Evolutionary conservation across 2,329 filamentous ascomycete genomes (phyloP), one percentile per base, ranked within the genome.

Genomic region (Beauveria varroae): DNA sequence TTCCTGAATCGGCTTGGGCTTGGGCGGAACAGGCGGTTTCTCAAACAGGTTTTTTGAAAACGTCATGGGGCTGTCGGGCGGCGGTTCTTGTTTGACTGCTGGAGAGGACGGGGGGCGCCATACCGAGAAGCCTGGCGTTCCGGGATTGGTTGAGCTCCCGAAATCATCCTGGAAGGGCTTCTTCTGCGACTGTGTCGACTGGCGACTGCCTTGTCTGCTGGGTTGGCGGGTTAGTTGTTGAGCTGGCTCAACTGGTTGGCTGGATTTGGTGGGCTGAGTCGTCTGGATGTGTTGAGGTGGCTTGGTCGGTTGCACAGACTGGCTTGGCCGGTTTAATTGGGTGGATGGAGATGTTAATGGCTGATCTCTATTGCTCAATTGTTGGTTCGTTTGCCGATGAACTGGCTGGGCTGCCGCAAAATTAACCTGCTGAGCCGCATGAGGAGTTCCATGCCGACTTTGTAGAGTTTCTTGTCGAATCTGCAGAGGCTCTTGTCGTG

Each of bases 21-120:
- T 74, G 37, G 74, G 72, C 30, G 75, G 74, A 10, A 75, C 67
- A 1, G 75, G 74, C 7, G 76, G 76, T 55, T 73, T 74, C 57
- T 71, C 73, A 63, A 72, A 75, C 18, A 69, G 67, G 30, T 62
- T 65, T n/a, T 64, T 64, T 30, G 64, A 67, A 10, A 34, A 26
- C 22, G 34, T 22, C 4, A 28, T 16, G 10, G 43, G 24, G 16
- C 50, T 49, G 28, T 44, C 44, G 16, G 47, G 14, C 3, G 56
- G 22, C 60, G 64, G 34, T 16, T 63, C 63, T 50, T 28, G 26
- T 26, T 61, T 57, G 37, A 57, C 51, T 8, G 43, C 40, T 2
- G 57, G 24, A 4, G 57, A 24, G 3, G 24, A 24, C 9, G 63
- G 52, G 24, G 51, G 40, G 18, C 55, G 55, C 61, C 61, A 63